A percentile compares a stretch with the other conserved stretches of the same genome.
Evolutionary conservation across 768 basidiomycete species (phyloP).

Genomic region (Hygrophorus pudorinus): DNA sequence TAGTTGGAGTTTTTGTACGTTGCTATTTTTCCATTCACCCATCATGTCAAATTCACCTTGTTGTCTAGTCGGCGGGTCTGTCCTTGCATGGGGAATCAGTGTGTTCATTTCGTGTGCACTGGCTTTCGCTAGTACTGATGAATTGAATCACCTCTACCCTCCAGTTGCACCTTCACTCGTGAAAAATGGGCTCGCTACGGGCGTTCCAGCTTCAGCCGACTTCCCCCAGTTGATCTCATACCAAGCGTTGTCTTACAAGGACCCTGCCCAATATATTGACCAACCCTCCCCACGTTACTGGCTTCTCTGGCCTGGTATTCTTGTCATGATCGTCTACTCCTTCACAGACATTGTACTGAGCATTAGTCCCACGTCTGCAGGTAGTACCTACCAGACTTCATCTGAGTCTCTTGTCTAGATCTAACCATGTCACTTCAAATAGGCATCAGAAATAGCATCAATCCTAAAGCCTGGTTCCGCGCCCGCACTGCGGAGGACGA

Average conservation of each 20-base stretch:
- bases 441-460: slow-evolving; percentile 8
- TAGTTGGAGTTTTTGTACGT: slow-evolving; percentile 47
- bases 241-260: slow-evolving; percentile 33
- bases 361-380: slow-evolving; percentile 17
- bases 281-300: slow-evolving; percentile 48
- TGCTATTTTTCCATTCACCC: slow-evolving; percentile 9
- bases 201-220: slow-evolving; percentile 24
- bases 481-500: slow-evolving; percentile 16
- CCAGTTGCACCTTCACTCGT: slow-evolving; percentile 43
- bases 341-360: slow-evolving; percentile 42
- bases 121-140: neutral
- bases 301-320: slow-evolving; percentile 54
- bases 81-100: no score
- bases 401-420: slow-evolving; percentile 3
- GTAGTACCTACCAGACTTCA: no score
- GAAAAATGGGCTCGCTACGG: slow-evolving; percentile 42
- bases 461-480: slow-evolving; percentile 22
- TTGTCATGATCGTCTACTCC: slow-evolving; percentile 53
- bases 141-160: neutral
- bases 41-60: neutral
- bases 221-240: slow-evolving; percentile 35
- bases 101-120: no score
- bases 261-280: slow-evolving; percentile 30
- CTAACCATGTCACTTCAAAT: neutral
- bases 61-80: no score